Conservation (phyloP, 768 basidiomycete genomes). For the Podaxis pistillaris region DNA sequence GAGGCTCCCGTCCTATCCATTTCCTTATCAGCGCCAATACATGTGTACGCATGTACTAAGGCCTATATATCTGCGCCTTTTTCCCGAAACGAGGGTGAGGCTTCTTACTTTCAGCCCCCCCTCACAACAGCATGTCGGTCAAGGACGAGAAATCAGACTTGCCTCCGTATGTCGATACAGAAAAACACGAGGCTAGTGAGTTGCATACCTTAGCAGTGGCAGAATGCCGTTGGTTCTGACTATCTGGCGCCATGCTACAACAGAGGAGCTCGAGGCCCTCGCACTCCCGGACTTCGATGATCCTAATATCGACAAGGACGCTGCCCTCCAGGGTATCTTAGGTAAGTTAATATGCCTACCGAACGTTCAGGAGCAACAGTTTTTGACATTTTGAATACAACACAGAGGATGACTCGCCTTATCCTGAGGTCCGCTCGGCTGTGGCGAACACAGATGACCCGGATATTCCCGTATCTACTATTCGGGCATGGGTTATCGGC, state of each 20-base stretch:
- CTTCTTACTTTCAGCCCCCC: constrained; percentile 21
- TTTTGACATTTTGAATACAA: neutral
- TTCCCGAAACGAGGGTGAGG: constrained; percentile 16
- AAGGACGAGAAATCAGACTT: constrained; percentile 27
- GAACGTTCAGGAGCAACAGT: constrained; percentile 23
- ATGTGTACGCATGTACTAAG: neutral
- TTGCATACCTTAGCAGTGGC: neutral
- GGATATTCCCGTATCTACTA: constrained; percentile 55
- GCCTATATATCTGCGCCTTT: neutral
- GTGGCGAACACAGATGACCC: constrained; percentile 74
- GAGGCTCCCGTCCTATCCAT: neutral
- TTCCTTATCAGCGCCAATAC: neutral
- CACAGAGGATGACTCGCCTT: constrained; percentile 65
- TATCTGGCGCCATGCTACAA: neutral
- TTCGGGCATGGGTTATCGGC: constrained; percentile 75
- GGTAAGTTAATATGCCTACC: constrained; percentile 33
- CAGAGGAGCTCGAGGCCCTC: constrained; percentile 28
- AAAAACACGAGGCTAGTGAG: constrained; percentile 29
- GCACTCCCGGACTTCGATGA: constrained; percentile 46
- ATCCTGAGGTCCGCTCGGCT: constrained; percentile 69
- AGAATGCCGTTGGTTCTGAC: neutral
- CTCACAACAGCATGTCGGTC: constrained; percentile 30
- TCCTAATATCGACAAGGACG: constrained; percentile 51
- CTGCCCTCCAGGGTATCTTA: constrained; percentile 39
- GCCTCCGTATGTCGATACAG: constrained; percentile 25